Evolutionary conservation across 2,329 filamentous ascomycete genomes (phyloP).

Genomic region (Aspergillus fumigatus): DNA sequence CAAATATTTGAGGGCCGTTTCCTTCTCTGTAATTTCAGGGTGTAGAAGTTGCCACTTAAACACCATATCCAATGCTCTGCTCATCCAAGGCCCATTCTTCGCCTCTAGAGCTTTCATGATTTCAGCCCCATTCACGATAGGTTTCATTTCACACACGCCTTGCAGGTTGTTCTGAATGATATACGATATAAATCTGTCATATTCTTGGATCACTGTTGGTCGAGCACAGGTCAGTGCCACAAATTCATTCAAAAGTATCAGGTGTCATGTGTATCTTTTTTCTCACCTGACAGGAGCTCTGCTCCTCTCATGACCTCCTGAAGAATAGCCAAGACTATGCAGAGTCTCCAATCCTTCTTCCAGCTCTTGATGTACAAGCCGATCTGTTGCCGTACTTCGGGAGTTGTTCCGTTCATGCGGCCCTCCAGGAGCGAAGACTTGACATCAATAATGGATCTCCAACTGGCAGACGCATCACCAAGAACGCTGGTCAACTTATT

Average conservation of each 20-base stretch:
- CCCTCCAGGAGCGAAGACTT: slow-evolving; percentile 43
- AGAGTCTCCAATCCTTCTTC: slow-evolving; percentile 38
- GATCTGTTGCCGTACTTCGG: slow-evolving; percentile 34
- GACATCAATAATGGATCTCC: slow-evolving; percentile 57
- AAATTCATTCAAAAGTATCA: slow-evolving; percentile 7
- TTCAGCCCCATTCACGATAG: slow-evolving; percentile 69
- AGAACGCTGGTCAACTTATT: slow-evolving; percentile 71
- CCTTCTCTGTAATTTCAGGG: slow-evolving; percentile 58
- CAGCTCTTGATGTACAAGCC: slow-evolving; percentile 33
- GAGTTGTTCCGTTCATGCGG: slow-evolving; percentile 22
- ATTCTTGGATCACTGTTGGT: slow-evolving; percentile 44
- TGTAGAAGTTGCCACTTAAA: slow-evolving; percentile 87
- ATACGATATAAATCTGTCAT: slow-evolving; percentile 51
- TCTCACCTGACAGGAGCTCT: slow-evolving; percentile 29
- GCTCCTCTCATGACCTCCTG: slow-evolving; percentile 34
- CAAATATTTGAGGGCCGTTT: slow-evolving; percentile 59
- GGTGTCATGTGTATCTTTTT: background rate
- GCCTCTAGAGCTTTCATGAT: slow-evolving; percentile 63
- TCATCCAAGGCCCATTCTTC: slow-evolving; percentile 77
- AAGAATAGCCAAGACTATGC: slow-evolving; percentile 36
- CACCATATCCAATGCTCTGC: slow-evolving; percentile 69
- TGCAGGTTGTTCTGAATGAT: slow-evolving; percentile 48
- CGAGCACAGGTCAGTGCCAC: slow-evolving; percentile 10
- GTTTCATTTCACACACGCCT: slow-evolving; percentile 53
- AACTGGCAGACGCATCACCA: slow-evolving; percentile 59